These are phyloP conservation scores for Fusarium miscanthi DNA, from an alignment of 2,329 filamentous ascomycete genomes.

Conservation along the genomic window DNA sequence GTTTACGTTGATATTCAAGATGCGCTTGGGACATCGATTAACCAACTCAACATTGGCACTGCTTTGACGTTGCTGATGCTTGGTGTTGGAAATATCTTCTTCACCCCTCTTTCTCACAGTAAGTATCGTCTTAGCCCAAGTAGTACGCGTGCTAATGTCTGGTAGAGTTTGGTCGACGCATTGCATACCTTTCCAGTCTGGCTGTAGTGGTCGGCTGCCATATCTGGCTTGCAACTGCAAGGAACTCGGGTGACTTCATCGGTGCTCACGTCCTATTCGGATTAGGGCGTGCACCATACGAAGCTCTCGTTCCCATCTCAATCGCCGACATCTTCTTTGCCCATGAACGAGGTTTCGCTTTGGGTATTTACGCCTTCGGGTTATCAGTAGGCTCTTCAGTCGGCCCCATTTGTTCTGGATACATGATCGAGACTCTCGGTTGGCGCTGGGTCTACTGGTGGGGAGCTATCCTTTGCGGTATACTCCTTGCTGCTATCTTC, in stretches of 20 bases:
- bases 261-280: neutral
- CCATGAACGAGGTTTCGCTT: neutral
- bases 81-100: neutral
- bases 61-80: neutral
- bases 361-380: neutral
- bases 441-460: neutral
- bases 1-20: neutral
- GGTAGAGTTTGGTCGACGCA: neutral
- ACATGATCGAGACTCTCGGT: neutral
- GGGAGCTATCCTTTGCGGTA: neutral
- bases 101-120: neutral
- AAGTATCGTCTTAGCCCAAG: neutral
- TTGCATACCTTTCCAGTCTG: neutral
- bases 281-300: neutral
- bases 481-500: neutral
- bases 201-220: neutral
- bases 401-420: neutral
- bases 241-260: neutral
- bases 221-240: neutral
- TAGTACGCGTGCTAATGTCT: neutral
- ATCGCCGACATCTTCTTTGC: neutral
- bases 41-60: neutral
- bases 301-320: neutral
- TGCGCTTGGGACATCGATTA: neutral
- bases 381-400: neutral